Evolutionary conservation across 2,329 filamentous ascomycete species (phyloP), one percentile per base, ranked within the genome.

Genomic region (Malbranchea zuffiana): DNA sequence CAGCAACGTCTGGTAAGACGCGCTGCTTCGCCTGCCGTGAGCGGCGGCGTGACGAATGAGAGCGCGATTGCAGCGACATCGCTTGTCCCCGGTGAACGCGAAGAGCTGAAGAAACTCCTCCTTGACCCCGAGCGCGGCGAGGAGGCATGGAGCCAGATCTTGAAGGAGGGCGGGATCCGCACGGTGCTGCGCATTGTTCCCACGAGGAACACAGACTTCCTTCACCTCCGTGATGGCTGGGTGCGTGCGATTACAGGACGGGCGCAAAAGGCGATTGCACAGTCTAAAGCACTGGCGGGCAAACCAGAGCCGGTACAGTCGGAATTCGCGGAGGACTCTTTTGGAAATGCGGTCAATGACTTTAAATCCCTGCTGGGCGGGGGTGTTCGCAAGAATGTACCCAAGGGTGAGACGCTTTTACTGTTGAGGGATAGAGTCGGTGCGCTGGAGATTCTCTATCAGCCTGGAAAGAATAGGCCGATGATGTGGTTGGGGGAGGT

Each of bases 131-230:
- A 67, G 19, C 66, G 73, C 46, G 78, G 83, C 45, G 80, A 82
- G 47, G 68, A 74, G 47, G 72, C 83, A 21, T 95, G 87, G 86
- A 70, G 77, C 28, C 64, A 71, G 10, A 67, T 94, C 2, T 62
- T 96, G 17, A 66, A 68, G 40, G 66, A 78, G 0, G 69, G 74
- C 3, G 71, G 75, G 0, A 74, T 88, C n/a, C 70, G 85, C 37
- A 88, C 78, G 17, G 74, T 79, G 0, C 78, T 93, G 62, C 74
- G 88, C 30, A 80, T 98, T 45, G 78, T 88, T 2, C 90, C 90
- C 0, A 86, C 85, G n/a, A 72, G 85, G 24, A 86, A 92, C 59
- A 98, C 90, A 12, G 87, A 96, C 60, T 96, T 95, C 60, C 76
- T 80, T 47, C 90, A 98, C 58, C 61, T 98, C 44, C 75, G 88